Conservation (phyloP, 129 eudicot species). For the Escallonia herrerae region DNA sequence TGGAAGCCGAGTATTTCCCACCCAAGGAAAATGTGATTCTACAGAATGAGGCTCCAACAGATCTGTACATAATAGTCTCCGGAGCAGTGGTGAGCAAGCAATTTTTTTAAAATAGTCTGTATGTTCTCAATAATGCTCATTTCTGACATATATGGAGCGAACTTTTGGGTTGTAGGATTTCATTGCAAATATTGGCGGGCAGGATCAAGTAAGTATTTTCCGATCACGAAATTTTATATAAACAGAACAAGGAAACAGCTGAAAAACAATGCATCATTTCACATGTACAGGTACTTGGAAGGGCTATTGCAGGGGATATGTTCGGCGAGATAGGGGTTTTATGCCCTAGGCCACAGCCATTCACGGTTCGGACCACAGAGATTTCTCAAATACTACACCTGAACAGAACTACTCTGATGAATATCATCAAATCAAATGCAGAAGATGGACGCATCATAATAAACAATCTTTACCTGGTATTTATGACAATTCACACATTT, state of each 20-base stretch:
- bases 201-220: conserved; percentile 40
- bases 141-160: conserved; percentile 1
- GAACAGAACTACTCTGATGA: conserved; percentile 47
- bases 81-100: conserved; percentile 81
- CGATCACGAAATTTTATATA: neutral
- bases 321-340: conserved; percentile 90
- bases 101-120: conserved; percentile 1
- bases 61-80: conserved; percentile 70
- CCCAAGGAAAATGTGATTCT: conserved; percentile 75
- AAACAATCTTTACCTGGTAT: conserved; percentile 85
- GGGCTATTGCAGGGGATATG: conserved; percentile 58
- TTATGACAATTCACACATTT: conserved; percentile 7
- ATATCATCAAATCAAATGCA: conserved; percentile 49
- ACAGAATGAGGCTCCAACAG: conserved; percentile 82
- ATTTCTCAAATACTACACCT: conserved; percentile 77
- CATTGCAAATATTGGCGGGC: conserved; percentile 39
- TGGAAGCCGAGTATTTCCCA: conserved; percentile 90
- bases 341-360: conserved; percentile 79
- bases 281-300: conserved; percentile 57
- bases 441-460: conserved; percentile 64
- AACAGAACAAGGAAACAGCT: conserved; percentile 3
- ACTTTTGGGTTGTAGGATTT: conserved; percentile 46
- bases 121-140: neutral
- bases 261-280: neutral
- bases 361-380: conserved; percentile 69